Percentiles rank a stretch among this genome's conserved stretches.
Evolutionary conservation across 2,329 filamentous ascomycete genomes (phyloP).

Genomic region (Berkeleyomyces rouxiae): DNA sequence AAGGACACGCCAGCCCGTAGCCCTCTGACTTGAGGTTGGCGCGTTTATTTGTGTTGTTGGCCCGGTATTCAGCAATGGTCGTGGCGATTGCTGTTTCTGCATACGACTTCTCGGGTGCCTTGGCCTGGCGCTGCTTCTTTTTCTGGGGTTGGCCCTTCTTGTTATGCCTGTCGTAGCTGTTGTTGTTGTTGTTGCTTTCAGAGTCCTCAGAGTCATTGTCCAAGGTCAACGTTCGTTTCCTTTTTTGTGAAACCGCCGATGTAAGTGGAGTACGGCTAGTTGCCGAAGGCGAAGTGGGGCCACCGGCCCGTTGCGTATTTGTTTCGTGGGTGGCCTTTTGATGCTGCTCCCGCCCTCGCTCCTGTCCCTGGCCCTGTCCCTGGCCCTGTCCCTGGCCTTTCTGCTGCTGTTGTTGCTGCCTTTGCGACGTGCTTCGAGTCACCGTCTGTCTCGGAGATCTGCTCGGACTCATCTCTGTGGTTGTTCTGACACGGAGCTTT

Average conservation of each 20-base stretch:
- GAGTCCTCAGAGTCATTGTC: background rate
- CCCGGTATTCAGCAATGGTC: background rate
- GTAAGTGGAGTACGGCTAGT: background rate
- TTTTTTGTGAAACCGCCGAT: background rate
- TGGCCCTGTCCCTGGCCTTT: background rate
- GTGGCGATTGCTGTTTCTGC: background rate
- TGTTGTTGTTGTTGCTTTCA: conserved; percentile 3
- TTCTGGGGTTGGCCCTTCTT: background rate
- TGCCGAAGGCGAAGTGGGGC: background rate
- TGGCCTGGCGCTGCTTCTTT: background rate
- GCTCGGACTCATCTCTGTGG: background rate
- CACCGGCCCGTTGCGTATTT: background rate
- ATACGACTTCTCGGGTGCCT: background rate
- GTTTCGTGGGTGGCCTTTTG: background rate
- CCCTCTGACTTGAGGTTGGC: conserved; percentile 10
- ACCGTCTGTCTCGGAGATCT: background rate
- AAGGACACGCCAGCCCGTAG: conserved; percentile 16
- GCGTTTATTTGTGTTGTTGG: conserved; percentile 9
- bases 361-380: background rate
- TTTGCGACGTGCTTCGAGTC: background rate
- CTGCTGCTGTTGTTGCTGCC: background rate
- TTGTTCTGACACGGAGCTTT: background rate
- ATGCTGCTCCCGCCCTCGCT: background rate
- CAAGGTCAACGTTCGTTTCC: background rate
- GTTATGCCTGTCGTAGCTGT: background rate